Conservation (phyloP, 2,329 filamentous ascomycete species). For the Plenodomus lindquistii region DNA sequence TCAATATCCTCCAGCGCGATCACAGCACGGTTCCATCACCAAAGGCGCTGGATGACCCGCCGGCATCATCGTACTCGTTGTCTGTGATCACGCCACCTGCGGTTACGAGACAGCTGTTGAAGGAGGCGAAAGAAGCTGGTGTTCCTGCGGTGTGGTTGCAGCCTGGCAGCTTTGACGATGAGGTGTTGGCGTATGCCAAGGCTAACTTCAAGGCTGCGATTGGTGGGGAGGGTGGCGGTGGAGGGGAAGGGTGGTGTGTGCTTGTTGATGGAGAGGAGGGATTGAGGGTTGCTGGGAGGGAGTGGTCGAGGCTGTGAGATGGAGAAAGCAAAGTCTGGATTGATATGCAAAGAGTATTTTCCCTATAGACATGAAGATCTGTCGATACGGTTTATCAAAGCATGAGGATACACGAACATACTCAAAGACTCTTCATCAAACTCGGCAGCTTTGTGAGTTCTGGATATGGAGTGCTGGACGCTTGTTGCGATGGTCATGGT, state of each 20-base stretch:
- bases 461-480: no score
- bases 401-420: no score
- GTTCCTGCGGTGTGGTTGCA: constrained; percentile 70
- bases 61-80: constrained; percentile 66
- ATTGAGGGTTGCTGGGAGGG: constrained; percentile 38
- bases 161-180: constrained; percentile 82
- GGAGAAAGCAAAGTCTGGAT: background rate
- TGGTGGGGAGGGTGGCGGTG: constrained; percentile 51
- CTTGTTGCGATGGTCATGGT: no score
- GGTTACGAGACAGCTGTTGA: constrained; percentile 73
- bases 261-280: constrained; percentile 48
- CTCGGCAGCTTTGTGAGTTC: no score
- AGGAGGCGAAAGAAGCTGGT: constrained; percentile 74
- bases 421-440: no score
- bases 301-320: constrained; percentile 37
- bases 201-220: constrained; percentile 71
- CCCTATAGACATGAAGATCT: no score
- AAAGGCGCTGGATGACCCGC: constrained; percentile 60
- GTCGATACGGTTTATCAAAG: no score
- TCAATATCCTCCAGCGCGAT: constrained; percentile 63
- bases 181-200: constrained; percentile 70
- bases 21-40: constrained; percentile 70
- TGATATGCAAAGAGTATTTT: background rate
- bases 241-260: constrained; percentile 47
- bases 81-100: constrained; percentile 86